Percentiles rank a stretch among this genome's conserved stretches.
phyloP scores from a whole-genome alignment of 2,329 filamentous ascomycete species.

The Microsporum ferrugineum region DNA sequence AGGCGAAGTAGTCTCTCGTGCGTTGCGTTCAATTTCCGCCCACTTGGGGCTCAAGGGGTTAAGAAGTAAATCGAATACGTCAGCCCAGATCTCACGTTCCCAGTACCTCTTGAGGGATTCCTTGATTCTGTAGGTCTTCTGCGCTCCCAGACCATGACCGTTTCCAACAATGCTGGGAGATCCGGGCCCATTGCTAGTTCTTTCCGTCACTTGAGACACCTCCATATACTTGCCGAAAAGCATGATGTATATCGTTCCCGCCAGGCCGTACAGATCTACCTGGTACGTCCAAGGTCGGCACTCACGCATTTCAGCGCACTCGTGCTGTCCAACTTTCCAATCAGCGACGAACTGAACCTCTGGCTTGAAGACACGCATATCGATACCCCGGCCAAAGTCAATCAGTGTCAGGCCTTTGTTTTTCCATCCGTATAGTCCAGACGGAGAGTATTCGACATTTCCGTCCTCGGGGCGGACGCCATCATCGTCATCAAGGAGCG shows the following conservation, averaged over 20 bases:
- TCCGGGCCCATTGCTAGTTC: constrained; percentile 15
- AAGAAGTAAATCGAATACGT: constrained; percentile 71
- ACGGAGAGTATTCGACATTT: constrained; percentile 53
- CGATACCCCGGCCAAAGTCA: constrained; percentile 88
- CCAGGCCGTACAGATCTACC: constrained; percentile 89
- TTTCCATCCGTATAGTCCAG: constrained; percentile 67
- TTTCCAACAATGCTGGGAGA: constrained; percentile 12
- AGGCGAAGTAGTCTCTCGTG: background rate
- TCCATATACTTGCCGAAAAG: constrained; percentile 95
- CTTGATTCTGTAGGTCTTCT: constrained; percentile 64
- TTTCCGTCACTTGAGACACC: constrained; percentile 40
- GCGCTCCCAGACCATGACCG: background rate
- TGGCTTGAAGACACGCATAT: constrained; percentile 71
- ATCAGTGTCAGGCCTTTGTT: constrained; percentile 74
- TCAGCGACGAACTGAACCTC: constrained; percentile 85
- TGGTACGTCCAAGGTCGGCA: constrained; percentile 93
- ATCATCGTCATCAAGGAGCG: constrained; percentile 9
- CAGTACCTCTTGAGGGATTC: constrained; percentile 89
- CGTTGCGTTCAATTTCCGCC: constrained; percentile 46
- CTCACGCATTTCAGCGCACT: constrained; percentile 94
- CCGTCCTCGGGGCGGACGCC: constrained; percentile 19
- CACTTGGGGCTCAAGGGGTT: constrained; percentile 57
- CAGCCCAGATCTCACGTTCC: constrained; percentile 83
- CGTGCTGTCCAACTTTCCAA: constrained; percentile 77
- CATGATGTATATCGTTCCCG: constrained; percentile 74